phyloP scores from a whole-genome alignment of 805 yeast species.

The Pichia phayaonensis region DNA sequence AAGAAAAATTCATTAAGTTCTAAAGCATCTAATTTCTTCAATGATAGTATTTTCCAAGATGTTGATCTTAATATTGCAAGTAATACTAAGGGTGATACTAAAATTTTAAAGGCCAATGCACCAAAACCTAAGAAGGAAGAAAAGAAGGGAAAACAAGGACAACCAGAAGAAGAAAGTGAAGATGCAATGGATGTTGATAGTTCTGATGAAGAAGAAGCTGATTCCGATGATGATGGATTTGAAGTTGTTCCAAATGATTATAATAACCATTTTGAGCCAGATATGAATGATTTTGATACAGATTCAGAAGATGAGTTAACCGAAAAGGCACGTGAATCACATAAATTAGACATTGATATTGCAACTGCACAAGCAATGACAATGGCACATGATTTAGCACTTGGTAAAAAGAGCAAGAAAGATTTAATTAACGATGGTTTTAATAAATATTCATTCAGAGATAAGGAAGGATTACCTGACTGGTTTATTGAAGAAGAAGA shows the following conservation, averaged over 20 bases:
- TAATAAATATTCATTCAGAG: constrained; percentile 87
- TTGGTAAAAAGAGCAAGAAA: constrained; percentile 77
- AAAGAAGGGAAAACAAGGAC: constrained; percentile 9
- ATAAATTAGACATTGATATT: constrained; percentile 63
- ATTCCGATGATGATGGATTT: constrained; percentile 25
- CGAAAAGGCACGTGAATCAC: constrained; percentile 36
- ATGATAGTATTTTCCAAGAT: constrained; percentile 46
- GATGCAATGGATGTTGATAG: constrained; percentile 15
- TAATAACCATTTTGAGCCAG: constrained; percentile 24
- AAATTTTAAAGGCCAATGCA: constrained; percentile 8
- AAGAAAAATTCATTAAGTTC: constrained; percentile 35
- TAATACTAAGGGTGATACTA: constrained; percentile 9
- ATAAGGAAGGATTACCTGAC: constrained; percentile 83
- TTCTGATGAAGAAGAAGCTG: constrained; percentile 16
- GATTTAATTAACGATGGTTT: constrained; percentile 90
- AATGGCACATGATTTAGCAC: constrained; percentile 88
- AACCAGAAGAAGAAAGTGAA: constrained; percentile 5
- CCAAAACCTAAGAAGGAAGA: constrained; percentile 12
- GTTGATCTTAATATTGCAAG: constrained; percentile 31
- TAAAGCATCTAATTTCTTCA: constrained; percentile 37
- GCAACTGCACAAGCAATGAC: constrained; percentile 98
- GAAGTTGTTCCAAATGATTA: constrained; percentile 41
- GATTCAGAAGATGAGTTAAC: constrained; percentile 45
- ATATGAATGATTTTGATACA: constrained; percentile 37
- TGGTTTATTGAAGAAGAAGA: constrained; percentile 96